Evolutionary conservation across 2,329 filamentous ascomycete species (phyloP), one percentile per base, ranked within the genome.

Genomic region (Decorospora gaudefroyi): DNA sequence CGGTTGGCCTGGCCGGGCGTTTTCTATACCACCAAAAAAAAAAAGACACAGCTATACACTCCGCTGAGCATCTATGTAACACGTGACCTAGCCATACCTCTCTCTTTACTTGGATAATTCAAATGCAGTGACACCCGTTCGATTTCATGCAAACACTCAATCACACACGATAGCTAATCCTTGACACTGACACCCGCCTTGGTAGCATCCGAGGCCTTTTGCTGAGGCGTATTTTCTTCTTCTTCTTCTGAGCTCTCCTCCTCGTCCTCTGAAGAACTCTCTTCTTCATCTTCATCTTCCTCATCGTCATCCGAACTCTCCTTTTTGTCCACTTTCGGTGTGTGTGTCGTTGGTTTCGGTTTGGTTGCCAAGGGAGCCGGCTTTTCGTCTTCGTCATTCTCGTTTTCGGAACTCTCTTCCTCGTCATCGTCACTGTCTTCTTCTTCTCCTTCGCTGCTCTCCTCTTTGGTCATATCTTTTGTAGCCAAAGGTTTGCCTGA

Each of bases 181-280:
- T 72, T 60, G 4, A 72, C 71, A 41, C 68, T 71, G 39, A 63
- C 64, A 7, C 61, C 59, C 2, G 69, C 70, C 40, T 67, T 67
- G 3, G 36, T 51, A 1, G 53, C 59, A n/a, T 57, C 59, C 25
- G 59, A 62, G 0, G 59, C 52, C 23, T 51, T 46, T 40, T 66
- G 61, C 5, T 53, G 42, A 39, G 67, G 61, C 19, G 56, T 58
- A 40, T 60, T 51, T 16, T 50, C 36, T 5, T 35, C 44, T 30
- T 51, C 42, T 2, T 53, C 49, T 31, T 55, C 53, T 13, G 40
- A 30, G 27, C 34, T 52, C 41, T 33, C 30, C 17, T 33, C n/a
- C n/a, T n/a, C n/a, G n/a, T n/a, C n/a, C n/a, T n/a, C n/a, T n/a
- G n/a, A n/a, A n/a, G n/a, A n/a, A n/a, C n/a, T n/a, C n/a, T n/a